A percentile compares a stretch with the other conserved stretches of the same genome.
These are phyloP conservation scores for Paraphoma sp. DNA, from an alignment of 2,329 filamentous ascomycete genomes.

Conservation along the genomic window DNA sequence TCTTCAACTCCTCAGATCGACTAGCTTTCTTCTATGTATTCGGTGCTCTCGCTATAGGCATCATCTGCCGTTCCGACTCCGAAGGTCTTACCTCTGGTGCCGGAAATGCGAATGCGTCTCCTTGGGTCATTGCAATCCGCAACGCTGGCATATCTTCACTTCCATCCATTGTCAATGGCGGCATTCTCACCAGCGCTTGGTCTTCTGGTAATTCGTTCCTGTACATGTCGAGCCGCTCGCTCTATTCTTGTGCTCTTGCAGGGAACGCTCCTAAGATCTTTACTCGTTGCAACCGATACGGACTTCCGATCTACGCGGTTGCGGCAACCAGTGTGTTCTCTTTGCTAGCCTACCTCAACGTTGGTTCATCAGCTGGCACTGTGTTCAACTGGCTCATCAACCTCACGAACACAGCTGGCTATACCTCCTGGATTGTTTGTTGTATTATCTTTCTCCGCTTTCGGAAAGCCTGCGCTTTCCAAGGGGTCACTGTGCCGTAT, in stretches of 20 bases:
- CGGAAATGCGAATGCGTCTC: slow-evolving; percentile 49
- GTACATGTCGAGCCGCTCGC: slow-evolving; percentile 15
- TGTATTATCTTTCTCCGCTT: slow-evolving; percentile 37
- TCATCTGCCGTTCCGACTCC: slow-evolving; percentile 59
- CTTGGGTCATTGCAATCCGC: slow-evolving; percentile 59
- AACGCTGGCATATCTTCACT: slow-evolving; percentile 49
- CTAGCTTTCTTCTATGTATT: slow-evolving; percentile 52
- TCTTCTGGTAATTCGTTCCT: slow-evolving; percentile 18
- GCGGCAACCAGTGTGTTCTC: slow-evolving; percentile 56
- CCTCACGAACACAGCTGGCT: slow-evolving; percentile 42
- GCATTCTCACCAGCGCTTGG: slow-evolving; percentile 17
- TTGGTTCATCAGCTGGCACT: slow-evolving; percentile 1
- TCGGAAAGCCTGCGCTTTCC: slow-evolving; percentile 32
- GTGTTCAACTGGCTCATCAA: slow-evolving; percentile 46
- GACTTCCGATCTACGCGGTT: slow-evolving; percentile 54
- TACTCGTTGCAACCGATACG: slow-evolving; percentile 13
- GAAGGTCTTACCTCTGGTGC: slow-evolving; percentile 33
- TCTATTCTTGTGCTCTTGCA: slow-evolving; percentile 17
- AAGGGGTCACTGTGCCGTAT: slow-evolving; percentile 55
- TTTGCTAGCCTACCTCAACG: slow-evolving; percentile 15
- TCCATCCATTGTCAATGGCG: slow-evolving; percentile 16
- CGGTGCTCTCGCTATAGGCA: slow-evolving; percentile 59
- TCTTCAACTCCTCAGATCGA: slow-evolving; percentile 35
- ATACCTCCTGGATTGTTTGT: slow-evolving; percentile 40
- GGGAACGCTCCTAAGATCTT: slow-evolving; percentile 16